Evolutionary conservation across 1,284 basidiomycete genomes (phyloP).

Genomic region (Cryptococcus wingfieldii): DNA sequence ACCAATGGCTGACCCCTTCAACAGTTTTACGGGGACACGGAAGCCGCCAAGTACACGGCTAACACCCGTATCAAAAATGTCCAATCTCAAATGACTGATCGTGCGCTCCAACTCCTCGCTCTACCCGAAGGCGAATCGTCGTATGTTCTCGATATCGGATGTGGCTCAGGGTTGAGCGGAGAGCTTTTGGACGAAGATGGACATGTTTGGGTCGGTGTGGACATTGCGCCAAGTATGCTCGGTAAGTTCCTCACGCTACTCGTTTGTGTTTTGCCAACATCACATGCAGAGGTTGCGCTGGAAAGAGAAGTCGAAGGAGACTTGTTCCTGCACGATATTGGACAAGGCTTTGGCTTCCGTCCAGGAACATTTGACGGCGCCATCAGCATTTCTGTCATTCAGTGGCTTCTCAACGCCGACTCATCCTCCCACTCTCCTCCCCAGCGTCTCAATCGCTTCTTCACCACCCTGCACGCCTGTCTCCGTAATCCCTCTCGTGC

Average conservation of each 20-base stretch:
- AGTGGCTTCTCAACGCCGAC: constrained; percentile 98
- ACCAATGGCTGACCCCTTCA: neutral
- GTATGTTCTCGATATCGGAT: constrained; percentile 92
- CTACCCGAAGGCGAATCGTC: constrained; percentile 69
- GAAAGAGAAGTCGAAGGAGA: constrained; percentile 92
- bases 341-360: constrained; percentile 89
- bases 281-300: constrained; percentile 75
- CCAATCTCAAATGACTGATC: constrained; percentile 96
- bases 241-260: constrained; percentile 54
- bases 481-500: constrained; percentile 89
- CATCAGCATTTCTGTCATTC: constrained; percentile 96
- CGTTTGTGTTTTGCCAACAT: neutral
- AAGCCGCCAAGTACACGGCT: constrained; percentile 94
- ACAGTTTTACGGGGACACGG: constrained; percentile 93
- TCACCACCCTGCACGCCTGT: constrained; percentile 90
- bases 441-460: constrained; percentile 86
- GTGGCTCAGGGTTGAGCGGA: constrained; percentile 95
- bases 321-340: constrained; percentile 86
- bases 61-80: constrained; percentile 96
- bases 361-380: constrained; percentile 97
- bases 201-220: constrained; percentile 89
- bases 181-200: constrained; percentile 95
- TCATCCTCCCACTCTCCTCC: constrained; percentile 88
- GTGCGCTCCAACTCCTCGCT: constrained; percentile 86
- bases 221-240: constrained; percentile 95